Evolutionary conservation across 805 yeast genomes (phyloP).

Genomic region (Myxozyma sirexii): DNA sequence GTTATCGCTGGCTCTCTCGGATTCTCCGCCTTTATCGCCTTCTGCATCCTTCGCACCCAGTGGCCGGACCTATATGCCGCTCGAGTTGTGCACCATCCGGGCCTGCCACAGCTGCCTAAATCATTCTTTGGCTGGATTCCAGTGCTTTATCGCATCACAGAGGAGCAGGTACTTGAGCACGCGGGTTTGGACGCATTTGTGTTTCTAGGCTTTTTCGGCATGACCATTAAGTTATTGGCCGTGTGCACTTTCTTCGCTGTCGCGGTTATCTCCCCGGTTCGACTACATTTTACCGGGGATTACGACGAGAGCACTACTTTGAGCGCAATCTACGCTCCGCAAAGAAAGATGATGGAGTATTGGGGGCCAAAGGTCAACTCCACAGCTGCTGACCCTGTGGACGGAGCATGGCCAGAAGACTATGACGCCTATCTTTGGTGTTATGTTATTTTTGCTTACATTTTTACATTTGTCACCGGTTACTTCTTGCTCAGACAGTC

Average conservation of each 20-base stretch:
- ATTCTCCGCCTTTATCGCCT: conserved; percentile 62
- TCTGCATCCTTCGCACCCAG: conserved; percentile 68
- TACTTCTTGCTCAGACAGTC: conserved; percentile 70
- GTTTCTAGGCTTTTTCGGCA: conserved; percentile 84
- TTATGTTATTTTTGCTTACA: conserved; percentile 82
- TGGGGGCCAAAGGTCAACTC: conserved; percentile 4
- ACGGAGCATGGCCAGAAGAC: conserved; percentile 43
- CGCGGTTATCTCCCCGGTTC: conserved; percentile 76
- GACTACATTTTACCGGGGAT: conserved; percentile 80
- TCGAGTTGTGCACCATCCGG: conserved; percentile 57
- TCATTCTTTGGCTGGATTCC: conserved; percentile 83
- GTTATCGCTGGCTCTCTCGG: conserved; percentile 73
- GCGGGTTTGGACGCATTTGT: conserved; percentile 97
- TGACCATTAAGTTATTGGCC: conserved; percentile 72
- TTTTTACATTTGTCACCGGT: conserved; percentile 72
- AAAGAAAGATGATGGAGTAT: background rate
- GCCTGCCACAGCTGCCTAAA: conserved; percentile 61
- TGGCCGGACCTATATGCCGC: conserved; percentile 88
- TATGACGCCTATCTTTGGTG: conserved; percentile 73
- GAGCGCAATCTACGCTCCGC: background rate
- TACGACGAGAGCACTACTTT: conserved; percentile 49
- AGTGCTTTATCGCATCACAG: conserved; percentile 63
- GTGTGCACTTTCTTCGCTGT: conserved; percentile 71
- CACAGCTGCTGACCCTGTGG: background rate
- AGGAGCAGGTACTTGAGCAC: conserved; percentile 75